These are phyloP conservation scores for Pseudozyma pruni DNA, from an alignment of 1,284 basidiomycete genomes.

Conservation along the genomic window DNA sequence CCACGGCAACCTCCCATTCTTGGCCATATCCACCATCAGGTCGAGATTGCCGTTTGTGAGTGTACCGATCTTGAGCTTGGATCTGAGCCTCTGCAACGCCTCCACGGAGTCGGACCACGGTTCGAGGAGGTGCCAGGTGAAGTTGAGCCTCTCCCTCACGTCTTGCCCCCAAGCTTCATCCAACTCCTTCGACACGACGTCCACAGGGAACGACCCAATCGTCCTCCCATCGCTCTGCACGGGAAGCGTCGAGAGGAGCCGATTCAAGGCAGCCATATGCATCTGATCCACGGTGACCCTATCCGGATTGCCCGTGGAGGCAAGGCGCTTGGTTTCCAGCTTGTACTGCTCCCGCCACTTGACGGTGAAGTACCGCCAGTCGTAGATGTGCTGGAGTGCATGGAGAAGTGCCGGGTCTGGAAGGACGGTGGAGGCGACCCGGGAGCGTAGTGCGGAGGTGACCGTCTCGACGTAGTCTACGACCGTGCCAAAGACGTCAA, in stretches of 20 bases:
- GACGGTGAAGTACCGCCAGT: constrained; percentile 35
- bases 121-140: constrained; percentile 32
- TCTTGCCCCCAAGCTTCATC: constrained; percentile 17
- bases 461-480: constrained; percentile 37
- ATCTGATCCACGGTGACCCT: constrained; percentile 41
- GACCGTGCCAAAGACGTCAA: constrained; percentile 44
- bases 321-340: constrained; percentile 19
- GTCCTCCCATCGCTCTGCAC: neutral
- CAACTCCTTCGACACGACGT: constrained; percentile 11
- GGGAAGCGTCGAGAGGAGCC: constrained; percentile 22
- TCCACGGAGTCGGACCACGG: constrained; percentile 32
- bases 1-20: constrained; percentile 24
- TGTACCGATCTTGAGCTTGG: constrained; percentile 21
- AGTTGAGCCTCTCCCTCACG: constrained; percentile 22
- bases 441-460: constrained; percentile 20
- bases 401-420: neutral
- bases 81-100: constrained; percentile 6
- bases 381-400: constrained; percentile 20
- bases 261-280: constrained; percentile 24
- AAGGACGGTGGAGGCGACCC: constrained; percentile 9
- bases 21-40: constrained; percentile 42
- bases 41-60: constrained; percentile 37
- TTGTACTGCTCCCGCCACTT: constrained; percentile 31
- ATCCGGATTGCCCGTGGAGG: constrained; percentile 26
- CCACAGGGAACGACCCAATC: constrained; percentile 1